Evolutionary conservation across 257 asterid species (phyloP), one percentile per base, ranked within the genome.

Genomic region (Solanum appendiculatum): DNA sequence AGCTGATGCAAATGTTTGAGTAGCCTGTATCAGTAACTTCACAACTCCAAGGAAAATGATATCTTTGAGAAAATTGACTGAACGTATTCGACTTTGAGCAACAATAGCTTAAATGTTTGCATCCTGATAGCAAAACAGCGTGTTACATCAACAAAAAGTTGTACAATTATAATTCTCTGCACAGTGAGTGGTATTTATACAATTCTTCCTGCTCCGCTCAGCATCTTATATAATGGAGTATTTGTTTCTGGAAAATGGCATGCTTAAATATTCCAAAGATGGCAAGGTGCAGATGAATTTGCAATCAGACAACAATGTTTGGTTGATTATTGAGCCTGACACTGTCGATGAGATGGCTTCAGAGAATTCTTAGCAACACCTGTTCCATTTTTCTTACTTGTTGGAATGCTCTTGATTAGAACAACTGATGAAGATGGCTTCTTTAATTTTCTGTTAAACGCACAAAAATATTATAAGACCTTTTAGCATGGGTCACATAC

Each of bases 381-480:
- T 60, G 94, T 56, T 84, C 92, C 90, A 46, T 34, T 89, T 90
- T 92, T 93, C 92, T 88, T 93, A 75, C 93, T 84, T 46, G 87
- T 78, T 23, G 94, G 94, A 72, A 94, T 89, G 91, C 91, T 92
- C 88, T 94, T 93, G 42, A 92, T 92, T 82, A 92, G 97, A 81
- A 94, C 34, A 56, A 93, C 95, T 31, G 97, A 91, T 8, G 95
- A 88, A 92, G 88, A 88, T 86, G 92, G 93, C 72, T 87, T 89
- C 83, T 86, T 90, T 70, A 85, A 63, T 42, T 85, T 85, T 91
- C 95, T 93, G 91, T 75, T 74, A n/a, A 80, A 48, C 72, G 89
- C 73, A 83, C 56, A 81, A 83, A 83, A 25, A 88, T 16, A 69
- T 42, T 66, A 74, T 48, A 18, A 31, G 88, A 86, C 44, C 39